Evolutionary conservation across 495 filamentous ascomycete species (phyloP).

Genomic region (Aspergillus sparsus): DNA sequence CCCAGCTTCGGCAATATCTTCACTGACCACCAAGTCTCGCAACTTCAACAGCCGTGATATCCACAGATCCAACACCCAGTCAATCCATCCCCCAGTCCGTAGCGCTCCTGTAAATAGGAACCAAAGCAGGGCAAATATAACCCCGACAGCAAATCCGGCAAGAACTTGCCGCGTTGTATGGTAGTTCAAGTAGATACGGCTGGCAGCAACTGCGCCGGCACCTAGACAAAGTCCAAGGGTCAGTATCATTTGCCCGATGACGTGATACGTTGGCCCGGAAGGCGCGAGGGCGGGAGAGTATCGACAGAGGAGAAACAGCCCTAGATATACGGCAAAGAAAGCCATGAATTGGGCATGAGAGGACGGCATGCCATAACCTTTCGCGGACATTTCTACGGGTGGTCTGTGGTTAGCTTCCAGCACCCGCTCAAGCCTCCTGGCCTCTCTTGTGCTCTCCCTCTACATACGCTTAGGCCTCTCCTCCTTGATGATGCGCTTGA

Average conservation of each 20-base stretch:
- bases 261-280: slow-evolving; percentile 49
- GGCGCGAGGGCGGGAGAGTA: slow-evolving; percentile 61
- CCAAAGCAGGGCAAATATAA: slow-evolving; percentile 73
- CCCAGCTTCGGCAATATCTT: slow-evolving; percentile 87
- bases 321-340: slow-evolving; percentile 82
- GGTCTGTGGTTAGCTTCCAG: slow-evolving; percentile 5
- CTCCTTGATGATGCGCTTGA: slow-evolving; percentile 91
- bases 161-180: slow-evolving; percentile 87
- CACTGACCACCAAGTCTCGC: slow-evolving; percentile 82
- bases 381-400: slow-evolving; percentile 70
- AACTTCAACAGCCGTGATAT: slow-evolving; percentile 65
- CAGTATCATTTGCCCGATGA: slow-evolving; percentile 57
- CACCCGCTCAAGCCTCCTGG: not conserved
- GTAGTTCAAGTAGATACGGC: slow-evolving; percentile 88
- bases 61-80: slow-evolving; percentile 70
- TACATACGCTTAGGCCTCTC: slow-evolving; percentile 74
- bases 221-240: slow-evolving; percentile 56
- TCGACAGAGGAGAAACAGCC: slow-evolving; percentile 78
- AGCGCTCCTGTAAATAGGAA: slow-evolving; percentile 67
- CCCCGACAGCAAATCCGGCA: slow-evolving; percentile 72
- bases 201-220: slow-evolving; percentile 72
- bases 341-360: slow-evolving; percentile 93
- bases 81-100: slow-evolving; percentile 62
- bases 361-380: slow-evolving; percentile 98
- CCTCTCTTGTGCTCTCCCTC: not conserved